Conservation (phyloP, 2,329 filamentous ascomycete species). For the Geosmithia putterillii region DNA sequence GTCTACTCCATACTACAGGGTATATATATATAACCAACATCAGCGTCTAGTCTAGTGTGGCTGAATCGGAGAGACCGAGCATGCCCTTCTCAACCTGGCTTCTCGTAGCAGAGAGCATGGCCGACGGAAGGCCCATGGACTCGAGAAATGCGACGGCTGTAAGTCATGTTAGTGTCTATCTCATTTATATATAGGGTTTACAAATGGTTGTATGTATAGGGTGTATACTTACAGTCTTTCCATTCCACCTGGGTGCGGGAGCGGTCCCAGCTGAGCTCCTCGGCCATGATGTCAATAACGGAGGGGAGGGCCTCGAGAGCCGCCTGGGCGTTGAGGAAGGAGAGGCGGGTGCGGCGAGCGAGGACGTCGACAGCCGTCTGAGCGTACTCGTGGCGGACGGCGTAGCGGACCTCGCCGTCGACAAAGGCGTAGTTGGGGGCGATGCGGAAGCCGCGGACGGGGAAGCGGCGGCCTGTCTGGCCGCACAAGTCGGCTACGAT, state of each 20-base stretch:
- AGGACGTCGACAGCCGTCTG: slow-evolving; percentile 84
- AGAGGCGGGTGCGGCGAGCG: slow-evolving; percentile 70
- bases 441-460: slow-evolving; percentile 70
- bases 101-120: slow-evolving; percentile 43
- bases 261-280: slow-evolving; percentile 69
- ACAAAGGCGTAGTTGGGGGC: slow-evolving; percentile 77
- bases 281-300: slow-evolving; percentile 81
- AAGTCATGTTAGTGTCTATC: neutral
- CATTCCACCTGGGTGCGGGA: slow-evolving; percentile 68
- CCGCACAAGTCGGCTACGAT: slow-evolving; percentile 70
- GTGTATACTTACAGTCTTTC: slow-evolving; percentile 49
- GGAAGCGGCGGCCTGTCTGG: slow-evolving; percentile 68
- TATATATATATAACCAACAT: neutral
- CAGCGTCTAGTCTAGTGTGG: neutral
- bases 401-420: slow-evolving; percentile 84
- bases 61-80: slow-evolving; percentile 40
- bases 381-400: slow-evolving; percentile 79
- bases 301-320: slow-evolving; percentile 73
- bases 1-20: neutral
- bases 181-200: neutral
- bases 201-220: neutral
- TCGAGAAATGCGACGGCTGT: slow-evolving; percentile 46
- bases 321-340: slow-evolving; percentile 86
- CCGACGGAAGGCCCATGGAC: slow-evolving; percentile 53
- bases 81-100: slow-evolving; percentile 49